Evolutionary conservation across 164 flowering plant species (phyloP), one percentile per base, ranked within the genome.

Genomic region (Vitis vinifera): DNA sequence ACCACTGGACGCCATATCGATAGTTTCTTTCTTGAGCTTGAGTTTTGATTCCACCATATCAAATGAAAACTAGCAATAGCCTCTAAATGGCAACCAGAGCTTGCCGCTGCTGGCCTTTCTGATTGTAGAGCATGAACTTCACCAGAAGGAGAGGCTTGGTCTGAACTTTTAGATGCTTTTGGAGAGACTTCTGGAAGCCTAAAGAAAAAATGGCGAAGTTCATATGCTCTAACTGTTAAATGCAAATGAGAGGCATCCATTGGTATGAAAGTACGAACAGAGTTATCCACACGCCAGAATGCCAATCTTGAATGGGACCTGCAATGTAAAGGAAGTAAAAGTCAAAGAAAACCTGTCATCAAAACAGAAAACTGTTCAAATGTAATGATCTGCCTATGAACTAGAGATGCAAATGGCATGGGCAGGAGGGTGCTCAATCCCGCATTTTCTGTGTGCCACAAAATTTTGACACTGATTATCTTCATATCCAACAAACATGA

Each of bases 1-100:
- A 96, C 90, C 16, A 83, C 73, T 29, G 99, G 99, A 75, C 98
- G 98, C 99, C 99, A 96, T 73, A 96, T 86, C 9, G 98, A 93
- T 60, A 93, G 56, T 78, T 85, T 89, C 76, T 92, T 96, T 80
- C 89, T 83, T 23, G 93, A 86, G 69, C 75, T 78, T 51, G 94
- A 82, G 67, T 89, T 90, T 62, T 85, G 89, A 80, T 93, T 91
- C 94, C 97, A 92, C 99, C 99, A 96, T 63, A 96, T 77, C 75
- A 96, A 79, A 30, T 71, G 82, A 76, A 93, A 96, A 78, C 89
- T 87, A 74, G 91, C 94, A 73, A 88, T 77, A 68, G 91, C 85
- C 79, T 93, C 93, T 82, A 82, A 86, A 67, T 77, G 81, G 62
- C 84, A 63, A 8, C 82, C 82, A 66, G 95, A 85, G 67, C 76